Evolutionary conservation across 108 stramenopile genomes (phyloP).

Genomic region (Aurantiochytrium sp.): DNA sequence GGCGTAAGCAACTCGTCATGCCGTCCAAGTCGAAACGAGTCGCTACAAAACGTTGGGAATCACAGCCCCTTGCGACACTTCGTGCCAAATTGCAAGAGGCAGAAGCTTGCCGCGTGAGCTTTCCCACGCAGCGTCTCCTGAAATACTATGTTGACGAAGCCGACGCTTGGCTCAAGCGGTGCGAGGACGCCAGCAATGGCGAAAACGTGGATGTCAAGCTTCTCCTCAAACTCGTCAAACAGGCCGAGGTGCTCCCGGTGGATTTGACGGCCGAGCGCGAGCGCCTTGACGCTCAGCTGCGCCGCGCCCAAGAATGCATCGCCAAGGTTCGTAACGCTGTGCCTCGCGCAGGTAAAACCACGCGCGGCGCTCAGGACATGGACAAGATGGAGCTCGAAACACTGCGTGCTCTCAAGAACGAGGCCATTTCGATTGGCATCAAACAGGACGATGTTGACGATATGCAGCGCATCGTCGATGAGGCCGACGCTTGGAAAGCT

Average conservation of each 20-base stretch:
- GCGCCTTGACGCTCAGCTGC: background rate
- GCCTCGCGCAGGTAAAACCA: background rate
- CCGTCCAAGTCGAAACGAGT: background rate
- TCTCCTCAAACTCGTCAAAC: background rate
- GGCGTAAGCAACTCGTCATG: background rate
- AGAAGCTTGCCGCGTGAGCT: background rate
- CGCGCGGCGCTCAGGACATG: background rate
- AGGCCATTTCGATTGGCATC: background rate
- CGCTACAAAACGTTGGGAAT: background rate
- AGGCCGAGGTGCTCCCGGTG: background rate
- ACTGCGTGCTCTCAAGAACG: background rate
- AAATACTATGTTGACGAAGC: background rate
- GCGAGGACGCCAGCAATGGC: background rate
- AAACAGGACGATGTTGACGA: background rate
- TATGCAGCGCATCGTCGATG: background rate
- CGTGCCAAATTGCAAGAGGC: background rate
- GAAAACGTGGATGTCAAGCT: background rate
- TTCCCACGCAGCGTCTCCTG: background rate
- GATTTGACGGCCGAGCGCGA: background rate
- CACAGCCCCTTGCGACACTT: background rate
- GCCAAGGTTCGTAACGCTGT: background rate
- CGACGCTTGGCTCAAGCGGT: background rate
- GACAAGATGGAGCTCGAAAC: conserved; percentile 8
- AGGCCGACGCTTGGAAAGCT: background rate
- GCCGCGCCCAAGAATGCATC: conserved; percentile 3